Evolutionary conservation across 192 early-diverging fungal genomes (phyloP).

Genomic region (Backusella westeae): DNA sequence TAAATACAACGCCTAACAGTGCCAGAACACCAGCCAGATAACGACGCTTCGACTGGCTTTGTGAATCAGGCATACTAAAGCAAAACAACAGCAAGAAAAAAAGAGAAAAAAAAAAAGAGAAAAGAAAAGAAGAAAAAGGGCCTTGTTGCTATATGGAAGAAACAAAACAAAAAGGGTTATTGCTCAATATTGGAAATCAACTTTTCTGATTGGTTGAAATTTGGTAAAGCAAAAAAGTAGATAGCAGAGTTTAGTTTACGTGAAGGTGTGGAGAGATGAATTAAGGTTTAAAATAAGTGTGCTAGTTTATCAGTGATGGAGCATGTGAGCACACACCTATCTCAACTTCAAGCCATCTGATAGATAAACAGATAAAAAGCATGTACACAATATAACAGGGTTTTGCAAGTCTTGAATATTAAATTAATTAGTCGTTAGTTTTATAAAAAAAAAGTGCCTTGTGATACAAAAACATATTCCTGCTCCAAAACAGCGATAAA

Average conservation of each 20-base stretch:
- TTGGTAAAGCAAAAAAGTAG: neutral
- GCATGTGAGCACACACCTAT: neutral
- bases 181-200: neutral
- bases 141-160: neutral
- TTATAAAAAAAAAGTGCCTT: neutral
- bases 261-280: no score
- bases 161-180: neutral
- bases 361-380: neutral
- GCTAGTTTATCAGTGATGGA: no score
- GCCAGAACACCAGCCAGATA: slow-evolving; percentile 61
- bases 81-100: neutral
- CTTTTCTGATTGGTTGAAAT: neutral
- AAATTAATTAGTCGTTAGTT: neutral
- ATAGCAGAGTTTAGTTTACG: no score
- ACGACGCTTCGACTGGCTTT: slow-evolving; percentile 29
- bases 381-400: neutral
- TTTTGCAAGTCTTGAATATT: no score
- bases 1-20: slow-evolving; percentile 68
- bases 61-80: slow-evolving; percentile 11
- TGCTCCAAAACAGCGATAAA: neutral
- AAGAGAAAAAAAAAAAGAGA: neutral
- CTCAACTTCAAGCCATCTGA: neutral
- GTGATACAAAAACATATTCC: neutral
- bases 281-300: no score
- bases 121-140: neutral